Conservation (phyloP, 139 green algal genomes). For the Coccomyxa sp. region DNA sequence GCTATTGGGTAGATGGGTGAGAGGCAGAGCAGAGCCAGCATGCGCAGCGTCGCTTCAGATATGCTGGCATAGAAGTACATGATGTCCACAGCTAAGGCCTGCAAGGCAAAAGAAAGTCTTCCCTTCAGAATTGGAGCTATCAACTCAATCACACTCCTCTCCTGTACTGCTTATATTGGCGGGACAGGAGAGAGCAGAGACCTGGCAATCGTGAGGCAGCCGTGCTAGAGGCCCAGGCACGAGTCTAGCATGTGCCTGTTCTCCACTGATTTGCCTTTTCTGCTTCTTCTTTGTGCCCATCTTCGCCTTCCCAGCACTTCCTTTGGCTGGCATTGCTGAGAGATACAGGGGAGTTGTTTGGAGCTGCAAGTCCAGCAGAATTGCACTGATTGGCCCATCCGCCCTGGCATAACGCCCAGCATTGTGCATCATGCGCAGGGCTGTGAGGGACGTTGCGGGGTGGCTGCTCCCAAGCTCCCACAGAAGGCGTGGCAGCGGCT, state of each 20-base stretch:
- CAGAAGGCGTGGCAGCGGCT: slow-evolving; percentile 20
- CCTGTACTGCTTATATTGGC: background rate
- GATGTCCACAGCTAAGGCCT: background rate
- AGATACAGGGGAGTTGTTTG: background rate
- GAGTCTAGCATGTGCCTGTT: background rate
- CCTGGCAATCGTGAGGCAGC: background rate
- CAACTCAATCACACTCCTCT: background rate
- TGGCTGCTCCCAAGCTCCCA: slow-evolving; percentile 23
- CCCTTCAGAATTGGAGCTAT: no score
- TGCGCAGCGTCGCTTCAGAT: slow-evolving; percentile 13
- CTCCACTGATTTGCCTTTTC: background rate
- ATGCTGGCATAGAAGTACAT: background rate
- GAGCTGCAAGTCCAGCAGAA: background rate
- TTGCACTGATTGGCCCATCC: background rate
- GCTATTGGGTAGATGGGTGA: background rate
- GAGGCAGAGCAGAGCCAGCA: slow-evolving; percentile 6
- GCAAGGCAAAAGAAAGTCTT: background rate
- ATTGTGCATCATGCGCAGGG: slow-evolving; percentile 26
- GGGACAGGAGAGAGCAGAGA: background rate
- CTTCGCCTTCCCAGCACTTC: background rate
- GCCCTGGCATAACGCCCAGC: slow-evolving; percentile 10
- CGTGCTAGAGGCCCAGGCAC: background rate
- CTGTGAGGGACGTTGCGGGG: background rate
- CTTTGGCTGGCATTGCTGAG: background rate
- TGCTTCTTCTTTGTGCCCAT: background rate